Evolutionary conservation across 1,284 basidiomycete genomes (phyloP), one percentile per base, ranked within the genome.

Genomic region (Sporisorium reilianum): DNA sequence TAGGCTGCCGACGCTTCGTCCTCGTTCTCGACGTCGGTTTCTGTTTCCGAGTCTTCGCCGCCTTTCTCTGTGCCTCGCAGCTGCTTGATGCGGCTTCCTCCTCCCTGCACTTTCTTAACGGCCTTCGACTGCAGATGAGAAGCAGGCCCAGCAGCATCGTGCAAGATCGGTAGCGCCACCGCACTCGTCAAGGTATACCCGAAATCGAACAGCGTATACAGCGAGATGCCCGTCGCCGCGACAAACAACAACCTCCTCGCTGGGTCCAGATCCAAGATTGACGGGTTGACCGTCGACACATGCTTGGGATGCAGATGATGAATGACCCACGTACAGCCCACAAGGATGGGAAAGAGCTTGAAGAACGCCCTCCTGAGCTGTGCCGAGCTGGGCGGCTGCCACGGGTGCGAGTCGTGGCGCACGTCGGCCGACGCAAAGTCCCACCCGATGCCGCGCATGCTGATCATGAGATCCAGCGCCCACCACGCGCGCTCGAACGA

Each of bases 381-480:
- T 0, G 69, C 67, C 16, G 60, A 61, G 18, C 55, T 58, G 1
- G 76, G 76, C 1, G 72, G 72, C 36, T 78, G 76, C 76, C 76
- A 78, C 0, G 76, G 76, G 28, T 75, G 69, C 41, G 61, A 62
- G 30, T 76, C 76, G 48, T 78, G 76, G 5, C 76, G 49, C 14
- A 78, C 76, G 34, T 78, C 76, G 10, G 76, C 64, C 8, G 64
- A 63, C 2, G 76, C 76, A 51, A 75, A 78, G 36, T 78, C 73
- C 76, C 76, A 78, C 5, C 76, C 73, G 44, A 78, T 71, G 9
- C 76, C 76, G 23, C 76, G 63, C 76, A 78, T 78, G 59, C 68
- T 68, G 52, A 78, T 78, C 72, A 78, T 68, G 14, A 78, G 57
- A 22, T 78, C 76, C 3, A 78, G 56, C 32, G 76, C 67, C 72